phyloP scores from a whole-genome alignment of 257 asterid species.

The Nicotiana obtusifolia region DNA sequence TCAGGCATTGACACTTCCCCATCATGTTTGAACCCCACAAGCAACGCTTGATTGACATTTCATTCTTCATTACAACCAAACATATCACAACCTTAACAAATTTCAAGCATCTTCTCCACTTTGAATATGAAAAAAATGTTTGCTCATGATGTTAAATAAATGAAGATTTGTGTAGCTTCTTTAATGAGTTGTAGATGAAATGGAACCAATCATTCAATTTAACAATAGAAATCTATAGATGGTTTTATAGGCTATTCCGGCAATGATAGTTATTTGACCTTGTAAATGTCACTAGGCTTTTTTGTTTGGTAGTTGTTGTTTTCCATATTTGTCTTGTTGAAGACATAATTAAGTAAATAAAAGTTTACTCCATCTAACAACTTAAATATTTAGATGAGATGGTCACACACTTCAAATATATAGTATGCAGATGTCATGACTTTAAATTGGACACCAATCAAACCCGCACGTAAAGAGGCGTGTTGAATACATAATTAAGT shows the following conservation, averaged over 20 bases:
- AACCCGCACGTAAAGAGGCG: too few relatives aligned
- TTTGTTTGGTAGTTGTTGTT: background rate
- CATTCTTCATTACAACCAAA: background rate
- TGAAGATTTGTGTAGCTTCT: background rate
- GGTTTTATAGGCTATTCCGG: background rate
- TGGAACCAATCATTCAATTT: background rate
- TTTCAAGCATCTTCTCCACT: background rate
- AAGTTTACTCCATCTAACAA: too few relatives aligned
- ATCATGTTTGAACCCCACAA: background rate
- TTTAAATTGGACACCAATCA: too few relatives aligned
- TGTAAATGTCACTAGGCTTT: background rate
- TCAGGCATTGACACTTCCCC: background rate
- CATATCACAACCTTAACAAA: background rate
- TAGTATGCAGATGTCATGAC: too few relatives aligned
- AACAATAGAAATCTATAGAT: background rate
- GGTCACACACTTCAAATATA: too few relatives aligned
- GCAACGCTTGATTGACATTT: background rate
- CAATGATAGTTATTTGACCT: background rate
- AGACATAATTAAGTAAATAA: too few relatives aligned
- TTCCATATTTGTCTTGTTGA: background rate
- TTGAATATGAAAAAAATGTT: background rate
- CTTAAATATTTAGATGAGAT: too few relatives aligned
- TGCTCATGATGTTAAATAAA: background rate
- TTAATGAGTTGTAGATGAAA: background rate
- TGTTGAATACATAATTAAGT: background rate